Evolutionary conservation across 164 flowering plant genomes (phyloP), one percentile per base, ranked within the genome.

Genomic region (Protea cynaroides): DNA sequence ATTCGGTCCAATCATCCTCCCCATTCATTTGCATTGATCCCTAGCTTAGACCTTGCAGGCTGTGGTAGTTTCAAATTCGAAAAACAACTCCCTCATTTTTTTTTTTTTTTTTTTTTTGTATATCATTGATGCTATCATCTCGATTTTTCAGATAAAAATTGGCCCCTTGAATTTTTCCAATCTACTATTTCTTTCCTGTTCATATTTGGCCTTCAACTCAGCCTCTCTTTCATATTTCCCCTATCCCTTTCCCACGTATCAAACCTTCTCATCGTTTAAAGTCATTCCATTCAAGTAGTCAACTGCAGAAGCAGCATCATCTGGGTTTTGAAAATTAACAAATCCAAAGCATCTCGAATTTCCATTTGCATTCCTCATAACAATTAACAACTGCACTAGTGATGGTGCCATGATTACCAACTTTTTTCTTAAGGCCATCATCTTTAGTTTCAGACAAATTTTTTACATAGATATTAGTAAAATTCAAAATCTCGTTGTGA

Each of bases 71-170:
- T 92, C 97, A 77, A 81, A 90, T 67, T 82, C 79, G 46, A 90
- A 75, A 65, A 90, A 90, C 60, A 87, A 12, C 61, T 84, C 90
- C 69, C 74, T 79, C 38, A 90, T 75, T 53, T 83, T 90, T 52
- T 85, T 90, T n/a, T n/a, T n/a, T n/a, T n/a, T n/a, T n/a, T n/a
- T n/a, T n/a, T n/a, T n/a, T n/a, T n/a, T n/a, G n/a, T n/a, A n/a
- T n/a, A 68, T 86, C 92, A 69, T 77, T 74, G 2, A 90, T 49
- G 22, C 36, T 60, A 49, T 82, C 86, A 66, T 90, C 88, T 57
- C 88, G 86, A 79, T 90, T 86, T 71, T 88, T 90, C 75, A 90
- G 46, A 77, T 90, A 88, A 43, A 90, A 72, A 72, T 88, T 90
- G 34, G 94, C 76, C 58, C 82, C 94, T 64, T 83, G 82, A 1